Conservation (phyloP, 2,329 filamentous ascomycete species). For the Ceratocystis lukuohia region DNA sequence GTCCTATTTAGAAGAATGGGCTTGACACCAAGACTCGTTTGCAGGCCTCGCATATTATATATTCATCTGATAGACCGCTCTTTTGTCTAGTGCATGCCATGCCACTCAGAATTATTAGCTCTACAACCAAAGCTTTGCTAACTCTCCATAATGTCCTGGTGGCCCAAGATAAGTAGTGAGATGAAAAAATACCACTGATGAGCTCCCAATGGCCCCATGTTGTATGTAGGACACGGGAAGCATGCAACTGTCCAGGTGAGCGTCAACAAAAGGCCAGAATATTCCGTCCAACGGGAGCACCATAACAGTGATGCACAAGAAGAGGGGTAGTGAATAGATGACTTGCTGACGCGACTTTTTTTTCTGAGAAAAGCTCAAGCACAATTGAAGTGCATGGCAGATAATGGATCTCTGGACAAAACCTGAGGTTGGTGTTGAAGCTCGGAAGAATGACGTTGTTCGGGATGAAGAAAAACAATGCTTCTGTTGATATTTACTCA, state of each 20-base stretch:
- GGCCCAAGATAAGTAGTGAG: neutral
- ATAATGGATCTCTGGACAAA: neutral
- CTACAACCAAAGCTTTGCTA: neutral
- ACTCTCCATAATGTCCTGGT: neutral
- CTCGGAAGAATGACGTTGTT: neutral
- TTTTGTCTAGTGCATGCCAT: neutral
- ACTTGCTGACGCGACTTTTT: neutral
- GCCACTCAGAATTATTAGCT: neutral
- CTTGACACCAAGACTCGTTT: neutral
- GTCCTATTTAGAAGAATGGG: neutral
- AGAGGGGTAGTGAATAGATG: neutral
- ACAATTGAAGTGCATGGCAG: neutral
- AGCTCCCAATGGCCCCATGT: neutral
- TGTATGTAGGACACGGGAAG: neutral
- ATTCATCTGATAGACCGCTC: neutral
- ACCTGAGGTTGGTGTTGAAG: neutral
- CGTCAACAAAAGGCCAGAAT: neutral
- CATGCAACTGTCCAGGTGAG: slow-evolving; percentile 3
- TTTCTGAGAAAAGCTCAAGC: neutral
- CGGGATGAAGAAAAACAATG: neutral
- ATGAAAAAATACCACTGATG: neutral
- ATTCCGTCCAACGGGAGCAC: neutral
- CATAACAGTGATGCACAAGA: neutral
- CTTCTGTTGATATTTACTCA: neutral
- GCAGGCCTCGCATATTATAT: neutral